Conservation (phyloP, 768 basidiomycete species). For the Tylopilus sp. region DNA sequence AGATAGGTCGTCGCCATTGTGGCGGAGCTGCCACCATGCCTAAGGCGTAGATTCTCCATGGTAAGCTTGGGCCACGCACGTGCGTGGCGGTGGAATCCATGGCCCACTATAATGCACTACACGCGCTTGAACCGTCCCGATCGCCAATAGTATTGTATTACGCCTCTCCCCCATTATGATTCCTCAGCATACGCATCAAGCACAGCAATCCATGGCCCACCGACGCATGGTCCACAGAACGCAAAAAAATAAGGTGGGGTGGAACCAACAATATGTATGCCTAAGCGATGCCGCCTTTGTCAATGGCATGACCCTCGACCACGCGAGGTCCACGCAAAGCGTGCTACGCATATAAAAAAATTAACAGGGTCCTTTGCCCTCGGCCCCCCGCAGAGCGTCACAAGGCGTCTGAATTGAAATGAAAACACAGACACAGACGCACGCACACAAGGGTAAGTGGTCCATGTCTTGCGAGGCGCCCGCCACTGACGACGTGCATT, state of each 20-base stretch:
- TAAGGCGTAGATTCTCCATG: too few relatives aligned
- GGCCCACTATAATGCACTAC: not conserved
- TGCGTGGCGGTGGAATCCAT: too few relatives aligned
- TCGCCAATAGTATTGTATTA: not conserved
- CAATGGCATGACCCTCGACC: not conserved
- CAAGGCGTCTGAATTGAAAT: not conserved
- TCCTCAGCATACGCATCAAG: not conserved
- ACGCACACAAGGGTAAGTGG: conserved; percentile 9
- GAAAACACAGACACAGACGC: conserved; percentile 4
- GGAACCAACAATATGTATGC: not conserved
- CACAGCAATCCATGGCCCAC: not conserved
- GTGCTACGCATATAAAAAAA: conserved; percentile 9
- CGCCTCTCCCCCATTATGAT: not conserved
- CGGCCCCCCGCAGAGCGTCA: not conserved
- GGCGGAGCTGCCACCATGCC: too few relatives aligned
- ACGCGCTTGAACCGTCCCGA: not conserved
- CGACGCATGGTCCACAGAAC: too few relatives aligned
- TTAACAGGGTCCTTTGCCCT: not conserved
- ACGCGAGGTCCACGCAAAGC: conserved; percentile 1
- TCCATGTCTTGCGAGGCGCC: not conserved
- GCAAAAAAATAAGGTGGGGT: not conserved
- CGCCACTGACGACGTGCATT: not conserved
- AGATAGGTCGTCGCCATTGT: too few relatives aligned
- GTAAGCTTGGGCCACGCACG: too few relatives aligned
- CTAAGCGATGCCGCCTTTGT: not conserved